These are phyloP conservation scores for Geosmithia morbida DNA, from an alignment of 2,329 filamentous ascomycete genomes.

Conservation along the genomic window DNA sequence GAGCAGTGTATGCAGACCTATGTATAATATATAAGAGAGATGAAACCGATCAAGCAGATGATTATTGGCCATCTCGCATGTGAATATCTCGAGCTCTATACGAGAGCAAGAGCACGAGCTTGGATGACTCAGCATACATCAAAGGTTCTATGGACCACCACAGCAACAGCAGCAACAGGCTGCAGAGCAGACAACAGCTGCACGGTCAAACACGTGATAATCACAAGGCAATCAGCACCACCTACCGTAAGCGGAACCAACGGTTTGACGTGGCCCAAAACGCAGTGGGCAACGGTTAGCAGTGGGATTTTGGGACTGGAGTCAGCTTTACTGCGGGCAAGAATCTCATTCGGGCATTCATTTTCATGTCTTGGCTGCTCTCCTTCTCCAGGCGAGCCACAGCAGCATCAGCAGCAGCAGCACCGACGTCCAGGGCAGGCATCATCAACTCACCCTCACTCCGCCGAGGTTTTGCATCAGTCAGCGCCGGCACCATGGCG, in stretches of 20 bases:
- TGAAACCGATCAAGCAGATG: neutral
- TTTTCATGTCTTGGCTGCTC: constrained; percentile 2
- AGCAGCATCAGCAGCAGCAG: neutral
- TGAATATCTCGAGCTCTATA: neutral
- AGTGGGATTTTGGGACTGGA: neutral
- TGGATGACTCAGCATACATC: neutral
- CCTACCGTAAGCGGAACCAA: neutral
- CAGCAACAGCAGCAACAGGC: neutral
- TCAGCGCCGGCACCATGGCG: constrained; percentile 2
- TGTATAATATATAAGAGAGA: too few species aligned
- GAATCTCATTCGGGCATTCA: neutral
- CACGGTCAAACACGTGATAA: neutral
- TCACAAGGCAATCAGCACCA: neutral
- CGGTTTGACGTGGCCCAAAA: constrained; percentile 1
- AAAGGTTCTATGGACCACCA: neutral
- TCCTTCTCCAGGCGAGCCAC: constrained; percentile 1
- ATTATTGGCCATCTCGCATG: neutral
- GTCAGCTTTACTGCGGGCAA: neutral
- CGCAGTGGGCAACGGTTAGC: neutral
- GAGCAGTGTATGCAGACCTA: too few species aligned
- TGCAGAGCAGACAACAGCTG: too few species aligned
- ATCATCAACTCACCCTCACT: neutral
- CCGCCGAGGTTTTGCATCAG: constrained; percentile 1
- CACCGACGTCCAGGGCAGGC: too few species aligned
- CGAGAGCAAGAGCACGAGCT: neutral